Base-by-base conservation (phyloP, 306 rosid genomes). In the Vigna radiata region DNA sequence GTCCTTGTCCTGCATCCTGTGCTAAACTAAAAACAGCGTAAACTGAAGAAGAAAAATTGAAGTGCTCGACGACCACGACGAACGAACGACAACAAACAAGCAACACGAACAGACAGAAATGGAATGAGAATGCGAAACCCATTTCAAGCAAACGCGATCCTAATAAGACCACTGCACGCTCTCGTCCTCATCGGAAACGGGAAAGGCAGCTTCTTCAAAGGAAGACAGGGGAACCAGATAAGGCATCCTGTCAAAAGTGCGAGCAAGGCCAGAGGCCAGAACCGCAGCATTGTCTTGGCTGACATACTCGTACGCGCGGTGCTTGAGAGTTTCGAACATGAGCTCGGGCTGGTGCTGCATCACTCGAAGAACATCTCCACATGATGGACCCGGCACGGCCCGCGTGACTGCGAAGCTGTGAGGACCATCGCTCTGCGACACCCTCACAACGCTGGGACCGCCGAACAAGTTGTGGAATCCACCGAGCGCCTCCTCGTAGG, bases 401-500 rank as follows among this genome's bases (percentile, higher is more conserved):
- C 90, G 86, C 2, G 98, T 96, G 29, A 96, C 98, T 1, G 99
- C 97, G 12, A 96, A 96, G 81, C 98, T 86, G 29, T 96, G 95
- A 0, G 99, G 99, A 0, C 98, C 97, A 0, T 96, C 98, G 21
- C 97, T 92, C 87, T 96, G 99, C 43, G 79, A 83, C 55, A 96
- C 98, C 82, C 99, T 88, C 52, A 92, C 93, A 4, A 91, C 89
- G 73, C 97, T 92, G 37, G 99, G 99, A 67, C 94, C 93, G 49
- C 96, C 96, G 18, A 96, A 96, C 79, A 96, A 85, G 87, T 96
- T 96, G 85, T 96, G 99, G 73, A 92, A 33, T 19, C 99, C 99
- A 4, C 99, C 99, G 25, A 96, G 96, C 19, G 99, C 98, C 93
- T 96, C 99, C 98, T 96, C 90, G 60, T 96, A 96, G 69, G 99